These are phyloP conservation scores for Tarenaya hassleriana DNA, from an alignment of 345 rosid species.

Conservation along the genomic window DNA sequence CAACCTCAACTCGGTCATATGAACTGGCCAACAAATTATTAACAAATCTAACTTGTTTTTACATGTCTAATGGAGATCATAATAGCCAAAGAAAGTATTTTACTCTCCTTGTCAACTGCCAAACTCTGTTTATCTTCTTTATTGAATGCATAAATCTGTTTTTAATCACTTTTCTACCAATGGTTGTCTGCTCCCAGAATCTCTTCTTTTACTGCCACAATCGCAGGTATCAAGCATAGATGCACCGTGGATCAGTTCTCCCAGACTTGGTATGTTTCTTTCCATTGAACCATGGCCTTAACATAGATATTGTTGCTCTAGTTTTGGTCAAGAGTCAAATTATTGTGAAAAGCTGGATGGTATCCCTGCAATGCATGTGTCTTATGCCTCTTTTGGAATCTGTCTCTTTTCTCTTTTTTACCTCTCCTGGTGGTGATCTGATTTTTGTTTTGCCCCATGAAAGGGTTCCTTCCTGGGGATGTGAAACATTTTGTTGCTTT, in stretches of 20 bases:
- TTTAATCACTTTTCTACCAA: not conserved
- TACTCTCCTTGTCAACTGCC: constrained; percentile 28
- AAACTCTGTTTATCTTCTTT: constrained; percentile 20
- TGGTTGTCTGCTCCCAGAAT: not conserved
- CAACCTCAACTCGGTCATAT: constrained; percentile 86
- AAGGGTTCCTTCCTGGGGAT: constrained; percentile 26
- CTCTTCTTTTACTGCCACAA: constrained; percentile 4
- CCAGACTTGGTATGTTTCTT: not conserved
- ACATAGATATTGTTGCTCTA: not conserved
- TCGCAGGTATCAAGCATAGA: not conserved
- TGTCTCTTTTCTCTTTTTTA: constrained; percentile 1
- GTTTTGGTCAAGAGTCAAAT: constrained; percentile 6
- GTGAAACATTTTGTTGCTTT: too few species aligned
- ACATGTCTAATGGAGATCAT: constrained; percentile 38
- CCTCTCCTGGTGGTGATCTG: not conserved
- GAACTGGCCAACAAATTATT: constrained; percentile 87
- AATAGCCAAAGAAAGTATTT: constrained; percentile 34
- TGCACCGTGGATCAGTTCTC: not conserved
- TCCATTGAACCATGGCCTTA: not conserved
- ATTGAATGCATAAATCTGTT: constrained; percentile 24
- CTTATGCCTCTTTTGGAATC: constrained; percentile 19
- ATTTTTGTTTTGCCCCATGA: constrained; percentile 15
- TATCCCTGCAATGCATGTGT: constrained; percentile 26
- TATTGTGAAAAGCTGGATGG: constrained; percentile 13
- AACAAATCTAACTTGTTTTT: constrained; percentile 36